phyloP scores from a whole-genome alignment of 78 protist genomes.

The Dictyostelium purpureum region DNA sequence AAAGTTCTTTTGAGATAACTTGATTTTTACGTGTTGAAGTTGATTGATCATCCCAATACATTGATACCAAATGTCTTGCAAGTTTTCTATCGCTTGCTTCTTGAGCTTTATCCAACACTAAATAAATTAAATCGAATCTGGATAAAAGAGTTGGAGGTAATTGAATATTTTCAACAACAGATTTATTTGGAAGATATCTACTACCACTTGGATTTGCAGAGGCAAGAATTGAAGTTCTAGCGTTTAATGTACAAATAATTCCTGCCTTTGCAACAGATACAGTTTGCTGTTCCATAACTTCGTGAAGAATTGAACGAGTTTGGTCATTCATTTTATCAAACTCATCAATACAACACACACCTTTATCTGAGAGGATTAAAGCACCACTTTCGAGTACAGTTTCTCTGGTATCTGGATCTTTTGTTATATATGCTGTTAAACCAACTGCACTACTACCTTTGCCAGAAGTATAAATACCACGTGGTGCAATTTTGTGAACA shows the following conservation, averaged over 20 bases:
- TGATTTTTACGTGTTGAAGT: not conserved
- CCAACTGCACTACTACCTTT: conserved; percentile 99
- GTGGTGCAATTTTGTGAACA: conserved; percentile 98
- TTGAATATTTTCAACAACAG: conserved; percentile 98
- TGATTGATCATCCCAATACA: conserved; percentile 75
- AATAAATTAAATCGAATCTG: conserved; percentile 80
- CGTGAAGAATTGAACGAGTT: conserved; percentile 99
- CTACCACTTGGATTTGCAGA: conserved; percentile 99
- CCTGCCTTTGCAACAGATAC: conserved; percentile 99
- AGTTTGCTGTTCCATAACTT: conserved; percentile 99
- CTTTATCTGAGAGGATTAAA: conserved; percentile 95
- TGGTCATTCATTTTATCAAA: conserved; percentile 99
- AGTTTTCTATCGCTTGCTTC: conserved; percentile 91
- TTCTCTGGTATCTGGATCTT: conserved; percentile 97
- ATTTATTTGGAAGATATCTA: conserved; percentile 90
- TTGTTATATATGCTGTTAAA: conserved; percentile 98
- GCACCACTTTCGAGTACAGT: conserved; percentile 98
- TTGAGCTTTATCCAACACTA: conserved; percentile 93
- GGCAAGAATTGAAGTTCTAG: conserved; percentile 99
- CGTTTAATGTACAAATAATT: conserved; percentile 97
- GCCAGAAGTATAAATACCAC: conserved; percentile 99
- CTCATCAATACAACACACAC: conserved; percentile 99
- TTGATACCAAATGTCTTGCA: conserved; percentile 93
- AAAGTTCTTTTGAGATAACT: conserved; percentile 22
- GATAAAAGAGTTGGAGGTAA: conserved; percentile 98